Conservation (phyloP, 2,329 filamentous ascomycete genomes). For the Gnomoniopsis smithogilvyi region DNA sequence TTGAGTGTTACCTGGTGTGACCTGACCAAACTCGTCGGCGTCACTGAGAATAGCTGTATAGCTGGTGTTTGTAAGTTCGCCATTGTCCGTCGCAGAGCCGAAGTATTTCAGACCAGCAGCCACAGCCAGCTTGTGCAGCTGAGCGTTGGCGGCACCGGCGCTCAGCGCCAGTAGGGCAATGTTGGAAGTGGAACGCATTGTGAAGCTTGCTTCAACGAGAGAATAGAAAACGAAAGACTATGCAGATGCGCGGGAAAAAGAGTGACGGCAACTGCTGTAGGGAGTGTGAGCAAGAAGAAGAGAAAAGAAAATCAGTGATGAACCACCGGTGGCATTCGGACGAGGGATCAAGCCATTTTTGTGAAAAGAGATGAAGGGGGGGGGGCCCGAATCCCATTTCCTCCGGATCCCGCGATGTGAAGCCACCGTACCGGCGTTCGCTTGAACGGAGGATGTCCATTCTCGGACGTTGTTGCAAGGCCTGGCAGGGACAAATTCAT, state of each 20-base stretch:
- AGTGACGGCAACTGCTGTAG: background rate
- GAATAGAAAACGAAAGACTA: slow-evolving; percentile 3
- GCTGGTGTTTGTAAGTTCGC: slow-evolving; percentile 46
- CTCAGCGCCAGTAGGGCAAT: slow-evolving; percentile 16
- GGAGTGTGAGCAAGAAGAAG: background rate
- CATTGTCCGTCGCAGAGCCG: slow-evolving; percentile 62
- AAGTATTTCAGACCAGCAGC: slow-evolving; percentile 56
- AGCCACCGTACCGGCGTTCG: background rate
- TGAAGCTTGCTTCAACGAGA: slow-evolving; percentile 15
- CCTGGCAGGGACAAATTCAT: background rate
- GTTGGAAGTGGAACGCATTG: slow-evolving; percentile 16
- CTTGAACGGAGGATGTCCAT: slow-evolving; percentile 4
- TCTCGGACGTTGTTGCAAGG: background rate
- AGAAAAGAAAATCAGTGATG: background rate
- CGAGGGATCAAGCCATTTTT: background rate
- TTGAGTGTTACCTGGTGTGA: slow-evolving; percentile 62
- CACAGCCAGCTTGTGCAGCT: slow-evolving; percentile 52
- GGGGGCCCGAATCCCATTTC: slow-evolving; percentile 6
- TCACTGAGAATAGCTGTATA: slow-evolving; percentile 56
- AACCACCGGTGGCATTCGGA: background rate
- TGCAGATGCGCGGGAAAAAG: background rate
- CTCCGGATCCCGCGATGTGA: slow-evolving; percentile 5
- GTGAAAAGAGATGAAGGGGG: background rate
- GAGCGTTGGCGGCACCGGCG: slow-evolving; percentile 15
- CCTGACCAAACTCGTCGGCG: slow-evolving; percentile 58